Percentiles rank a stretch among this genome's conserved stretches.
Evolutionary conservation across 176 grass and related monocot species (phyloP).

Genomic region (Juncus effusus): DNA sequence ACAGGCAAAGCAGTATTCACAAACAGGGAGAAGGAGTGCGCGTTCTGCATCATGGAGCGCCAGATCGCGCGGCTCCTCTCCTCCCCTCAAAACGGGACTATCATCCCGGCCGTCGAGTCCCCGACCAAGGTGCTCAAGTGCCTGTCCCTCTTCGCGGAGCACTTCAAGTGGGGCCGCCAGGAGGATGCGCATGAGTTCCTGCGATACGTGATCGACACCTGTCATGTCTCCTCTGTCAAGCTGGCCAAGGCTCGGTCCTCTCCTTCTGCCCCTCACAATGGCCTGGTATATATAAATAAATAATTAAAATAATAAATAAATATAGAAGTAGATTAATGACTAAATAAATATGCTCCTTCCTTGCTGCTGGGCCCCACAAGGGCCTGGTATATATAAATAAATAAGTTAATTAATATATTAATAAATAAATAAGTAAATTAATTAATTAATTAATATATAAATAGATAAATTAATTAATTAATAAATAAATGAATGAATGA

Average conservation of each 20-base stretch:
- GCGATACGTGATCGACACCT: slow-evolving; percentile 70
- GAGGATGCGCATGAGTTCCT: slow-evolving; percentile 96
- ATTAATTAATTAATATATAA: no score
- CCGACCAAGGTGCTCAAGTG: slow-evolving; percentile 58
- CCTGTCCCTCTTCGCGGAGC: slow-evolving; percentile 59
- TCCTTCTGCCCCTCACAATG: slow-evolving; percentile 25
- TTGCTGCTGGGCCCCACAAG: slow-evolving; percentile 26
- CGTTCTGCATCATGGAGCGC: slow-evolving; percentile 70
- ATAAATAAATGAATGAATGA: no score
- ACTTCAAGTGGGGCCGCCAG: slow-evolving; percentile 81
- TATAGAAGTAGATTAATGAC: no score
- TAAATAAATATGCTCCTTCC: no score
- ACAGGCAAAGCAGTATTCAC: slow-evolving; percentile 66
- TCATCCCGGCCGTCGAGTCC: slow-evolving; percentile 31
- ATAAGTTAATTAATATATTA: no score
- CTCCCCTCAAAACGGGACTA: slow-evolving; percentile 23
- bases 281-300: background rate
- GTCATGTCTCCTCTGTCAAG: slow-evolving; percentile 56
- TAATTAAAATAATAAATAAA: no score
- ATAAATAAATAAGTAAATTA: no score
- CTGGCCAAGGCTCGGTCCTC: slow-evolving; percentile 39
- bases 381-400: background rate
- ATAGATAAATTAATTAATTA: no score
- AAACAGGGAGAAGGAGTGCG: slow-evolving; percentile 83
- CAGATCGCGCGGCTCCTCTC: slow-evolving; percentile 56